Conservation (phyloP, 306 rosid species). For the Cicer yamashitae region DNA sequence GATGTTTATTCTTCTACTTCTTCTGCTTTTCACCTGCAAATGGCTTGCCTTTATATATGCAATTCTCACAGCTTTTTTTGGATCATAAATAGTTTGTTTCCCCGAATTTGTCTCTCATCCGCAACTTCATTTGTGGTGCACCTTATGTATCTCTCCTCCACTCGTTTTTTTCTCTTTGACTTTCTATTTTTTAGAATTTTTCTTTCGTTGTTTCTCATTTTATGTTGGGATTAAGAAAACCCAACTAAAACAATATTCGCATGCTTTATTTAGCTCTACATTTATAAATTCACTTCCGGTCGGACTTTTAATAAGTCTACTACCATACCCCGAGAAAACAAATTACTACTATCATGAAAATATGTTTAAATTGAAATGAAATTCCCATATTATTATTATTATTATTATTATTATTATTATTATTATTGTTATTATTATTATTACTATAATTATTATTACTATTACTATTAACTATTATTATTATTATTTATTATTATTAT, state of each 20-base stretch:
- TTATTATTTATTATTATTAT: no score
- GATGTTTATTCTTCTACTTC: constrained; percentile 16
- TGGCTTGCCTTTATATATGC: constrained; percentile 50
- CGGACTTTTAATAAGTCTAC: background rate
- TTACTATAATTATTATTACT: no score
- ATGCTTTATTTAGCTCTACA: constrained; percentile 10
- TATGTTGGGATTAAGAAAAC: background rate
- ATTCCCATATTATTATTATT: no score
- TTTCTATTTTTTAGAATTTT: background rate
- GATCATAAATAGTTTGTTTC: constrained; percentile 2
- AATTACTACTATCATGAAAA: no score
- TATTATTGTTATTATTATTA: no score
- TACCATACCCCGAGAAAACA: no score
- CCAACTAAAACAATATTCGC: background rate
- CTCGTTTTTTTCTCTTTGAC: constrained; percentile 29
- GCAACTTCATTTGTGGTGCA: background rate
- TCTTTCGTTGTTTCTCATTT: background rate
- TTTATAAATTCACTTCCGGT: background rate
- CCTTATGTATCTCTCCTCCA: constrained; percentile 48
- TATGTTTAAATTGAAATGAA: no score
- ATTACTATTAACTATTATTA: no score
- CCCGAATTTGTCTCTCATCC: constrained; percentile 39
- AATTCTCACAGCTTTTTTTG: background rate
- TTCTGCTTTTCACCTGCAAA: constrained; percentile 16
- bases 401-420: no score